These are phyloP conservation scores for Colletotrichum tropicicola DNA, from an alignment of 2,329 filamentous ascomycete species.

Conservation along the genomic window DNA sequence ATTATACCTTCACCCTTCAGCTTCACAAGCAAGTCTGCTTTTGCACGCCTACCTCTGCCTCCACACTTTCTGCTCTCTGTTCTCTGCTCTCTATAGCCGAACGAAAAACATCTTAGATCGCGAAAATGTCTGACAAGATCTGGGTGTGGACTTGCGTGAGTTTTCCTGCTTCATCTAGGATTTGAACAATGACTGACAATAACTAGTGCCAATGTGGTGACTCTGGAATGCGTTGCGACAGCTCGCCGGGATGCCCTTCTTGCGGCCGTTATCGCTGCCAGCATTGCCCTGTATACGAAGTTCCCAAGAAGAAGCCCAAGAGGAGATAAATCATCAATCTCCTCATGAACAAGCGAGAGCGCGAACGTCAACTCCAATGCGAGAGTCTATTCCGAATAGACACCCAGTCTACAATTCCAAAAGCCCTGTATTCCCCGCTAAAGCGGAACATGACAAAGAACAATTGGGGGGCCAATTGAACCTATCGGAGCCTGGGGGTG, in stretches of 20 bases:
- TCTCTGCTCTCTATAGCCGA: too few species aligned
- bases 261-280: background rate
- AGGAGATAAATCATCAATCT: background rate
- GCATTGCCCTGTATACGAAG: background rate
- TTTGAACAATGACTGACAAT: background rate
- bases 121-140: background rate
- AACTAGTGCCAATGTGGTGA: conserved; percentile 20
- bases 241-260: background rate
- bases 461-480: background rate
- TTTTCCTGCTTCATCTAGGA: background rate
- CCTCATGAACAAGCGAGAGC: background rate
- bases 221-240: conserved; percentile 5
- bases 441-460: background rate
- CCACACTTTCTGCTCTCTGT: background rate
- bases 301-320: background rate
- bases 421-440: too few species aligned
- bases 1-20: background rate
- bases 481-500: background rate
- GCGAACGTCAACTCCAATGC: background rate
- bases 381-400: too few species aligned
- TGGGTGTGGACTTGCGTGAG: conserved; percentile 26
- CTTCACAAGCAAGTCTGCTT: background rate
- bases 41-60: background rate
- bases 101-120: background rate
- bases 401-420: too few species aligned